Conservation (phyloP, 2,329 filamentous ascomycete species). For the Ceratocystis destructans region DNA sequence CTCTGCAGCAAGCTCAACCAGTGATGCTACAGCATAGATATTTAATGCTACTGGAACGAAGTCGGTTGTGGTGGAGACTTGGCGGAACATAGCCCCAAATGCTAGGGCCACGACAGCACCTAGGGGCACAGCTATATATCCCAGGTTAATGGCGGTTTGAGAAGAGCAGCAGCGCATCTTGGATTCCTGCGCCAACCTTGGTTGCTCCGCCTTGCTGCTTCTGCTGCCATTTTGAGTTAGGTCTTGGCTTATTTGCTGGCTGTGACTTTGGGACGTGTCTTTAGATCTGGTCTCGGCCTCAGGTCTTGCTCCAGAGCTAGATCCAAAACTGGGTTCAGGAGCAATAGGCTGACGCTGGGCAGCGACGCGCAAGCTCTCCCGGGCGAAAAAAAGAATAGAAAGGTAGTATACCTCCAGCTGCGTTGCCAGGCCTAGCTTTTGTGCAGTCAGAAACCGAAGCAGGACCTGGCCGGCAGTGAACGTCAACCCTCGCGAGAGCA, state of each 20-base stretch:
- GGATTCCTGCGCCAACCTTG: not conserved
- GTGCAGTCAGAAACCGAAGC: conserved; percentile 73
- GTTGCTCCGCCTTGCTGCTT: not conserved
- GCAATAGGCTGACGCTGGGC: conserved; percentile 54
- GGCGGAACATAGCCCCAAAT: conserved; percentile 56
- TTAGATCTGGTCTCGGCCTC: not conserved
- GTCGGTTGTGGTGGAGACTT: conserved; percentile 35
- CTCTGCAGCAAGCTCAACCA: conserved; percentile 70
- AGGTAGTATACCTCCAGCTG: conserved; percentile 90
- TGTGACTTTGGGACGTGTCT: conserved; percentile 23
- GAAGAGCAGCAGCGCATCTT: conserved; percentile 27
- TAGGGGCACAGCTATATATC: conserved; percentile 61
- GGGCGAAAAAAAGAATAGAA: conserved; percentile 84
- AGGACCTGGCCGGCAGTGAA: conserved; percentile 88
- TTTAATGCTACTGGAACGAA: conserved; percentile 44
- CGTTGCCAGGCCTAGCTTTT: conserved; percentile 69
- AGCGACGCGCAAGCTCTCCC: conserved; percentile 82
- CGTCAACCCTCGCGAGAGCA: conserved; percentile 74
- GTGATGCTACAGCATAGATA: conserved; percentile 42
- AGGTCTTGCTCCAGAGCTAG: not conserved
- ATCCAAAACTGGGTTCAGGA: not conserved
- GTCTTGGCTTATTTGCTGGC: not conserved
- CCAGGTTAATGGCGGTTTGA: conserved; percentile 77
- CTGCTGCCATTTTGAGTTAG: conserved; percentile 22
- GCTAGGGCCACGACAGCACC: conserved; percentile 50